Percentiles rank a stretch among this genome's conserved stretches.
phyloP scores from a whole-genome alignment of 176 grass and related monocot genomes.

The Calamus simplicifolius region DNA sequence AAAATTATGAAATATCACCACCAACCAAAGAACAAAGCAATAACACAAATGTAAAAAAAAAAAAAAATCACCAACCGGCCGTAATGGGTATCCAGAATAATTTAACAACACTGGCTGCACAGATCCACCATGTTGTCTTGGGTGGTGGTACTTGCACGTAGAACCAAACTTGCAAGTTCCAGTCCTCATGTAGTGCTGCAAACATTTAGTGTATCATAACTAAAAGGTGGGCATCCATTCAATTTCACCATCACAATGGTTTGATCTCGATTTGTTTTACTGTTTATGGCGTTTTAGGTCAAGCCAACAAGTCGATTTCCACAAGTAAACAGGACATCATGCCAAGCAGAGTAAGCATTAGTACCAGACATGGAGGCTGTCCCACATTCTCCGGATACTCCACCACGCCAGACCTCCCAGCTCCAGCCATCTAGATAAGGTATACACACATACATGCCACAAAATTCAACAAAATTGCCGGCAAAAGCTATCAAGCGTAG shows the following conservation, averaged over 20 bases:
- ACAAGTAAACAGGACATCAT: slow-evolving; percentile 3
- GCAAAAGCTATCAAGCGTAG: no score
- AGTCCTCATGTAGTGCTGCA: slow-evolving; percentile 85
- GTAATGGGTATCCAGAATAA: slow-evolving; percentile 55
- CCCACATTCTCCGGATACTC: slow-evolving; percentile 67
- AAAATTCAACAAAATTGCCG: neutral
- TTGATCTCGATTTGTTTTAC: no score
- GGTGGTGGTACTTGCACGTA: slow-evolving; percentile 87
- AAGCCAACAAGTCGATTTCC: no score
- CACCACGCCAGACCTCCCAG: slow-evolving; percentile 17
- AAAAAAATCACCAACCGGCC: slow-evolving; percentile 37
- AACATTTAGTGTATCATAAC: neutral
- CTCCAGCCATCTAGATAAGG: slow-evolving; percentile 16
- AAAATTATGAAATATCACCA: no score
- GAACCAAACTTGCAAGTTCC: slow-evolving; percentile 79
- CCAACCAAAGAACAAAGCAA: neutral
- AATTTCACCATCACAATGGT: no score
- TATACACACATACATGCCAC: neutral
- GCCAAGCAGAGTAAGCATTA: neutral
- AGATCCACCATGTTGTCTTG: slow-evolving; percentile 42
- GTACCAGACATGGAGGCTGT: slow-evolving; percentile 74
- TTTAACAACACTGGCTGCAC: slow-evolving; percentile 49
- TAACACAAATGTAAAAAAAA: neutral
- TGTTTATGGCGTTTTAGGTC: no score
- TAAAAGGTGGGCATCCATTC: no score